A percentile compares a stretch with the other conserved stretches of the same genome.
phyloP scores from a whole-genome alignment of 768 basidiomycete genomes.

The Brasilioporus rufonigricans region DNA sequence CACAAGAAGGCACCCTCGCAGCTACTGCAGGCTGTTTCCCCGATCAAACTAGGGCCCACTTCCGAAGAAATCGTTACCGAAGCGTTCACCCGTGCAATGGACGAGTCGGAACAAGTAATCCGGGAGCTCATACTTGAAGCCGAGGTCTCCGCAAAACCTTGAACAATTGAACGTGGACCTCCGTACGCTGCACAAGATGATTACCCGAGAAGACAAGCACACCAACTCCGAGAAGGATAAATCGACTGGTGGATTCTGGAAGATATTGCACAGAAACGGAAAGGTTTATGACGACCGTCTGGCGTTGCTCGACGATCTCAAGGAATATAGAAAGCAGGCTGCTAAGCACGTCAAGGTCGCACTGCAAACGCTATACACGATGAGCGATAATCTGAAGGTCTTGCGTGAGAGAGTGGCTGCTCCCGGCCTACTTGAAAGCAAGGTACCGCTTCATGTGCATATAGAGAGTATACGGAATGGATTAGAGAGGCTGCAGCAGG shows the following conservation, averaged over 20 bases:
- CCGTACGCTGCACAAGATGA: constrained; percentile 52
- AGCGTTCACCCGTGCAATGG: constrained; percentile 65
- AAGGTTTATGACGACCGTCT: constrained; percentile 52
- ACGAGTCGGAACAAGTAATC: constrained; percentile 50
- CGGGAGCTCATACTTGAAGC: constrained; percentile 65
- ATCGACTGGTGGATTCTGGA: constrained; percentile 59
- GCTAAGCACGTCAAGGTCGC: constrained; percentile 64
- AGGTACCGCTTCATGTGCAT: constrained; percentile 69
- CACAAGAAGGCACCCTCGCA: constrained; percentile 28
- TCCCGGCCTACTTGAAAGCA: constrained; percentile 59
- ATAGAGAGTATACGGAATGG: no score
- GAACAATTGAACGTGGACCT: constrained; percentile 63
- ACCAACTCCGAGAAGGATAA: constrained; percentile 46
- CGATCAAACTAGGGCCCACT: constrained; percentile 35
- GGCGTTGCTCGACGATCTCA: constrained; percentile 51
- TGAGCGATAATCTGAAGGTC: constrained; percentile 77
- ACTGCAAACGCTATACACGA: constrained; percentile 54
- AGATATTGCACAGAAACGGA: constrained; percentile 59
- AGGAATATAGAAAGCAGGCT: constrained; percentile 59
- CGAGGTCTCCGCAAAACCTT: constrained; percentile 54
- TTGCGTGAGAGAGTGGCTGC: constrained; percentile 69
- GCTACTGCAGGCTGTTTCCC: constrained; percentile 38
- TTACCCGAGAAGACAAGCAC: constrained; percentile 54
- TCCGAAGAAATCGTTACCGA: constrained; percentile 45
- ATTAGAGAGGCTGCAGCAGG: constrained; percentile 53